A percentile compares a stretch with the other conserved stretches of the same genome.
Conservation (phyloP, 192 early-diverging fungal genomes). For the Chytriomyces hyalinus region DNA sequence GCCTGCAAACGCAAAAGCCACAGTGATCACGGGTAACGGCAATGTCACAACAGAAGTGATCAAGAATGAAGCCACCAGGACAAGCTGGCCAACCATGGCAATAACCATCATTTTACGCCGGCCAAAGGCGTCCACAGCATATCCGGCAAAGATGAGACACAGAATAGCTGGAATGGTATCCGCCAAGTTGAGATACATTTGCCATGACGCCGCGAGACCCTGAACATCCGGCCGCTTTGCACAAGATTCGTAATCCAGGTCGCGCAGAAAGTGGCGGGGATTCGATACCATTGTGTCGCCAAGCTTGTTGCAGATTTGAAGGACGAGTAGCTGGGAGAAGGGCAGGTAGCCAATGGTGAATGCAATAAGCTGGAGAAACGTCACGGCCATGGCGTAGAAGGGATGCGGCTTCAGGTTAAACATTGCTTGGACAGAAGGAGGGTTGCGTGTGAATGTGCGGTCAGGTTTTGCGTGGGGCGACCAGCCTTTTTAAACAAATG, state of each 20-base stretch:
- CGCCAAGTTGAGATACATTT: background rate
- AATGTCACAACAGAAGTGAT: background rate
- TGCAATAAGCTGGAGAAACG: background rate
- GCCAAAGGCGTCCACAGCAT: conserved; percentile 8
- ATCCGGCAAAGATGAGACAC: conserved; percentile 10
- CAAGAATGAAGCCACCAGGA: background rate
- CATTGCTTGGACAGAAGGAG: background rate
- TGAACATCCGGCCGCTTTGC: conserved; percentile 23
- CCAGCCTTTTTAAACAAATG: background rate
- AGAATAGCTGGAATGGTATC: background rate
- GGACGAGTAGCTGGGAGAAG: conserved; percentile 8
- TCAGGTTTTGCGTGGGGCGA: background rate
- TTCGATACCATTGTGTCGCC: background rate
- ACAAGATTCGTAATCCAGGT: conserved; percentile 21
- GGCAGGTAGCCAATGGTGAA: conserved; percentile 5
- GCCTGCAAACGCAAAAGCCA: background rate
- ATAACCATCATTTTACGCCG: background rate
- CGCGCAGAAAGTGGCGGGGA: background rate
- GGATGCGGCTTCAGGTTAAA: background rate
- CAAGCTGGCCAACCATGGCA: background rate
- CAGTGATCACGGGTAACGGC: background rate
- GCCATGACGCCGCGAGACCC: background rate
- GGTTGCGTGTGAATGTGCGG: background rate
- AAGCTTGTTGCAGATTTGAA: background rate
- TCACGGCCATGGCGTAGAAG: background rate